Percentiles rank a stretch among this genome's conserved stretches.
These are phyloP conservation scores for Lactarius pseudohatsudake DNA, from an alignment of 768 basidiomycete genomes.

Conservation along the genomic window DNA sequence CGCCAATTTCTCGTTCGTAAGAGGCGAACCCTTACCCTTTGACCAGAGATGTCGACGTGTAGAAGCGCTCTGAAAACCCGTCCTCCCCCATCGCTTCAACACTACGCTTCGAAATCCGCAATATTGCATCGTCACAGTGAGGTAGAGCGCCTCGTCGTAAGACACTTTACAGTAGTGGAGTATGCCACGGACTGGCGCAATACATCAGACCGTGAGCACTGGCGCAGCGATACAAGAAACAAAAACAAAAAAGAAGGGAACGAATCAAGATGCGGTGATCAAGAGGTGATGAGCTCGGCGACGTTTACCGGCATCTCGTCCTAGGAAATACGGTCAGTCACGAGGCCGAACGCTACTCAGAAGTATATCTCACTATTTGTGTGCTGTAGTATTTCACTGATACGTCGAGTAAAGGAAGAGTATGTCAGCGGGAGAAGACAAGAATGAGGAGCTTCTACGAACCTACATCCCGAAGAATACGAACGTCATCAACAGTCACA, in stretches of 20 bases:
- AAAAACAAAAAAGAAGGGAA: not conserved
- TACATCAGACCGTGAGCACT: constrained; percentile 19
- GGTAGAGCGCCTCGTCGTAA: no score
- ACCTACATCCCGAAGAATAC: constrained; percentile 97
- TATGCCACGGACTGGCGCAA: not conserved
- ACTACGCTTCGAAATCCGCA: no score
- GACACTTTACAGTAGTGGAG: no score
- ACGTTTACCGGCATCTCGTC: constrained; percentile 99
- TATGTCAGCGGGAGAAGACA: constrained; percentile 1
- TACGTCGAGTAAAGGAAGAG: not conserved
- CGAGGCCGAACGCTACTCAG: not conserved
- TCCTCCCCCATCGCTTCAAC: no score
- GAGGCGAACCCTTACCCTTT: no score
- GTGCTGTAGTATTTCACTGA: constrained; percentile 86
- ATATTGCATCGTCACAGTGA: no score
- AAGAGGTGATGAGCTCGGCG: constrained; percentile 73
- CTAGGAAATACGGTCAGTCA: constrained; percentile 43
- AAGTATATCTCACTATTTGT: not conserved
- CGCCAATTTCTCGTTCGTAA: no score
- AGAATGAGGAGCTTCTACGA: constrained; percentile 34
- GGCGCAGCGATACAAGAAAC: constrained; percentile 15
- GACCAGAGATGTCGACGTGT: no score
- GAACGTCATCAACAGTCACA: constrained; percentile 93
- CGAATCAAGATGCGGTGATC: not conserved
- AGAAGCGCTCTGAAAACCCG: no score